Evolutionary conservation across 2,329 filamentous ascomycete species (phyloP).

Genomic region (Colletotrichum tabaci): DNA sequence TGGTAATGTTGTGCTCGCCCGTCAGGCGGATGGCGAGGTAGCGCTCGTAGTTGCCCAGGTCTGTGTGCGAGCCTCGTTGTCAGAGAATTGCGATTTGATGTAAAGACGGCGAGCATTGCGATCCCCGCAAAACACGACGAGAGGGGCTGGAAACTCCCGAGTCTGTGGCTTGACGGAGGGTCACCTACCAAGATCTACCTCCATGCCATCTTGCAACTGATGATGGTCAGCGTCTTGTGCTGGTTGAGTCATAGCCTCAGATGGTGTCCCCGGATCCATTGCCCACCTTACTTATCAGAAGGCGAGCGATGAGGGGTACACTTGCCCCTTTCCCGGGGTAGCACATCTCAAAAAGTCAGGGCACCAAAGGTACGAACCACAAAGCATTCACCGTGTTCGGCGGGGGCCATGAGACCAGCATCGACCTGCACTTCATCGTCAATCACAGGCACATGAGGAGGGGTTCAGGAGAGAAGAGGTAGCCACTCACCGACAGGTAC

Average conservation of each 20-base stretch:
- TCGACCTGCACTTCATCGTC: conserved; percentile 35
- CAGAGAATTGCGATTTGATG: conserved; percentile 35
- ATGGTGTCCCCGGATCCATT: neutral
- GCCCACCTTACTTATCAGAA: neutral
- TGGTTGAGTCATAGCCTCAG: neutral
- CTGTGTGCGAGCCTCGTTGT: conserved; percentile 46
- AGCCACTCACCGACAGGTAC: conserved; percentile 57
- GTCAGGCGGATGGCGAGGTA: conserved; percentile 88
- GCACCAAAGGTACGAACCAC: conserved; percentile 36
- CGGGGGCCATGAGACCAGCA: conserved; percentile 47
- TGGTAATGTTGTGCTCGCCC: conserved; percentile 95
- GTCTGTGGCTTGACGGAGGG: conserved; percentile 13
- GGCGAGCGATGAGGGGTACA: neutral
- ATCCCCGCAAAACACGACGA: neutral
- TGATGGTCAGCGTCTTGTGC: conserved; percentile 24
- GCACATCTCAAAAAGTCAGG: neutral
- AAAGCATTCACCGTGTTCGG: conserved; percentile 49
- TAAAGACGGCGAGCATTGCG: neutral
- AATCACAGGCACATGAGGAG: conserved; percentile 10
- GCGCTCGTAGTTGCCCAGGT: conserved; percentile 71
- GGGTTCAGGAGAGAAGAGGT: neutral
- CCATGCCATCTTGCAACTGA: conserved; percentile 42
- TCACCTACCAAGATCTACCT: conserved; percentile 43
- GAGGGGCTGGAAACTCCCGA: neutral
- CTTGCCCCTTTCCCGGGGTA: conserved; percentile 3